Evolutionary conservation across 148 eudicot species (phyloP), one percentile per base, ranked within the genome.

Genomic region (Fallopia convolvulus): DNA sequence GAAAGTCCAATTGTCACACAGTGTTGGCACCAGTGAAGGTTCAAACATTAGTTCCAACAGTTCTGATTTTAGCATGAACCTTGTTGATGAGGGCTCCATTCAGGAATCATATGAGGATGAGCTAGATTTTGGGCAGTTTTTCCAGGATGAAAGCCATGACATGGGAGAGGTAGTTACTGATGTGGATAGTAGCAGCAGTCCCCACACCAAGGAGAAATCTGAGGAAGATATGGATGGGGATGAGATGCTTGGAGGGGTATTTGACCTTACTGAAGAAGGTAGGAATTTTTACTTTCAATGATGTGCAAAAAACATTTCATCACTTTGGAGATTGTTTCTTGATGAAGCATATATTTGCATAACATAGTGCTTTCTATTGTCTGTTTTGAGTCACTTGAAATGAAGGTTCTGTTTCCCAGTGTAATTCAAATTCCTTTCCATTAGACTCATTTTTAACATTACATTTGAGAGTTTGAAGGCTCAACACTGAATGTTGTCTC

Each of bases 231-330:
- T 79, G 74, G 99, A 89, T 70, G 84, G 81, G 78, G 97, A 90
- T 74, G 91, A 89, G 71, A 82, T 92, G 88, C 90, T 92, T 80
- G 97, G 97, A 83, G 91, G 39, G 39, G 39, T 95, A 36, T 91
- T 95, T 82, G 90, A 87, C 78, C 91, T 95, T 80, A 90, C 97
- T 47, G 97, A 95, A 84, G 92, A 95, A 95, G 97, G 99, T 95
- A 83, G 15, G 44, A 46, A 49, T 44, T 18, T 68, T 63, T 56
- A 15, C 44, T 8, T 36, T 55, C 13, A 47, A 49, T 1, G 20
- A 55, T 17, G 60, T 3, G 23, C 5, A 15, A 17, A 53, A 53
- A 17, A 5, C 52, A 10, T 48, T 18, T 55, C 21, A 55, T 55
- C 66, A 60, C 32, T 60, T 60, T 21, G 66, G 13, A 8, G 66